Base-by-base conservation (phyloP, 2,329 filamentous ascomycete species). In the Cladosporium oxysporum region DNA sequence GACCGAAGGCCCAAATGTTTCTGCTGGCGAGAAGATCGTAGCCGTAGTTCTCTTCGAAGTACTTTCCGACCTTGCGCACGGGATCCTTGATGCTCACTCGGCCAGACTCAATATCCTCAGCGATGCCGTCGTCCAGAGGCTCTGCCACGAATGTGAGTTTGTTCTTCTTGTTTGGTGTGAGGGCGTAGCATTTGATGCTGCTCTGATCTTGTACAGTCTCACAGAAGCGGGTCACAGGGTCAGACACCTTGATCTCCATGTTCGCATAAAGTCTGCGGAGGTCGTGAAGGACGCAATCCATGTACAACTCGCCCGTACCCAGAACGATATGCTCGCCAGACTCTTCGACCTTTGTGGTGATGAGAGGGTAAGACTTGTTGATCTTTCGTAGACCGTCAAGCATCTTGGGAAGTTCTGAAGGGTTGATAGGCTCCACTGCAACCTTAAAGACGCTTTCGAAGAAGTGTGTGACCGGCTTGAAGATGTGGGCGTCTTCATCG, bases 111-210 rank as follows among this genome's bases (percentile, higher is more conserved):
- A 99, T 98, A 73, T 99, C 95, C 73, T 91, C 89, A 5, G 94
- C 92, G 69, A 99, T 96, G 18, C 95, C 95, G 72, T 96, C 91
- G 71, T 99, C 95, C 16, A 99, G 83, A 37, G 95, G 94, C 78
- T 99, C 95, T 3, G 95, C 95, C 66, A 98, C 91, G 92, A 99
- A 97, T 41, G 95, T 98, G 74, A 99, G 91, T 79, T 96, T 97
- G 83, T 99, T 99, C 83, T 97, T 97, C 82, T 99, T 99, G 82
- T 99, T 99, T 2, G 95, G 95, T 2, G 95, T 98, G 72, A 97
- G 88, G 26, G 95, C 94, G 77, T 97, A 99, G 81, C 95, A 99
- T 80, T 97, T 97, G 67, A 96, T 97, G 23, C 93, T 93, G 21
- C 93, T 97, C 71, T 95, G 96, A 78, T 99, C 95, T 44, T 97